Evolutionary conservation across 2,329 filamentous ascomycete species (phyloP).

Genomic region (Polytolypa hystricis): DNA sequence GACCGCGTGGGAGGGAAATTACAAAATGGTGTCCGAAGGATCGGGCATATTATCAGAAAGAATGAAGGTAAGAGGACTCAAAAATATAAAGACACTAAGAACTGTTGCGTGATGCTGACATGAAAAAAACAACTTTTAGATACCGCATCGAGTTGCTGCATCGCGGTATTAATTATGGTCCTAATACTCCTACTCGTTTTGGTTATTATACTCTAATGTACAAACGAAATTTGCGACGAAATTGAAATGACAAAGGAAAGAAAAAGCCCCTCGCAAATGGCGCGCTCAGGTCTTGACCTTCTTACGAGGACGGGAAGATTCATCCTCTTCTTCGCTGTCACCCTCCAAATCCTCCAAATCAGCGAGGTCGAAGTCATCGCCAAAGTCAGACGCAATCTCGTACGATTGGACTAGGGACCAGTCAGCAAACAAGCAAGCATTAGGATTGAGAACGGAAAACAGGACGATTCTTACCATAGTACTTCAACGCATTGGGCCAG

Average conservation of each 20-base stretch:
- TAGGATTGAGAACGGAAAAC: neutral
- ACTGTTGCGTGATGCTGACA: too few relatives aligned
- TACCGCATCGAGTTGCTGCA: constrained; percentile 76
- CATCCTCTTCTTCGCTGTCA: constrained; percentile 38
- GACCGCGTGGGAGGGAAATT: constrained; percentile 81
- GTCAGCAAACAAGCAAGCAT: constrained; percentile 27
- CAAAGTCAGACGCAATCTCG: constrained; percentile 50
- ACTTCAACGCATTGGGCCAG: constrained; percentile 78
- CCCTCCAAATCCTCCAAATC: constrained; percentile 42
- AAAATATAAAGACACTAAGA: too few relatives aligned
- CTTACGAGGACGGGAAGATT: constrained; percentile 23
- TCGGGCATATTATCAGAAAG: constrained; percentile 70
- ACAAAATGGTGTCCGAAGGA: constrained; percentile 74
- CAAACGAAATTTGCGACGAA: constrained; percentile 2
- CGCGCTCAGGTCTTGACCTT: constrained; percentile 12
- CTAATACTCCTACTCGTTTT: constrained; percentile 78
- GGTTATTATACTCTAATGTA: constrained; percentile 50
- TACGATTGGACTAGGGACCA: constrained; percentile 58
- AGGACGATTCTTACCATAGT: constrained; percentile 60
- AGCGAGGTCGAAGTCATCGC: constrained; percentile 53
- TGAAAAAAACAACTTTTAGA: too few relatives aligned
- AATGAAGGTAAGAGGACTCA: constrained; percentile 66
- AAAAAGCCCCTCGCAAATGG: neutral
- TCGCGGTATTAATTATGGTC: constrained; percentile 75
- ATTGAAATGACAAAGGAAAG: neutral